These are phyloP conservation scores for Perilla frutescens DNA, from an alignment of 257 asterid genomes.

Conservation along the genomic window DNA sequence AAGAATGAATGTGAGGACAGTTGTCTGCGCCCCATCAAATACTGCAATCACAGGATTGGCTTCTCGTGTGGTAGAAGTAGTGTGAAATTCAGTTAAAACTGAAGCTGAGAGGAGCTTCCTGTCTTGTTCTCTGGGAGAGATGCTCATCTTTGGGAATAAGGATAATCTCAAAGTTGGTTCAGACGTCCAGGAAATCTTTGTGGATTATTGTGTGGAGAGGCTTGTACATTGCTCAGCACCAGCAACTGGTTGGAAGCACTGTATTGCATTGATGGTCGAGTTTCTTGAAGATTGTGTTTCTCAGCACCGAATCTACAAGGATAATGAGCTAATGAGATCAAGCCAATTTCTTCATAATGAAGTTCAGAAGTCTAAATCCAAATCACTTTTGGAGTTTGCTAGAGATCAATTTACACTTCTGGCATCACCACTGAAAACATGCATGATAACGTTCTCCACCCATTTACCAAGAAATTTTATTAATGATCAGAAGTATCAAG, in stretches of 20 bases:
- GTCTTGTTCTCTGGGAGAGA: constrained; percentile 44
- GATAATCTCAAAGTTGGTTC: constrained; percentile 44
- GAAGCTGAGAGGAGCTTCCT: constrained; percentile 5
- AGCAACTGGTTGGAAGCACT: constrained; percentile 48
- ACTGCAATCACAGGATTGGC: constrained; percentile 61
- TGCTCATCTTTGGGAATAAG: constrained; percentile 51
- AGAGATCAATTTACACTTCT: constrained; percentile 38
- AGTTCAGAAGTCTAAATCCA: neutral
- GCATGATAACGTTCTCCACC: constrained; percentile 43
- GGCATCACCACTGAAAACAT: constrained; percentile 37
- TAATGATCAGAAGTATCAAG: constrained; percentile 38
- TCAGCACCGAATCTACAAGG: constrained; percentile 36
- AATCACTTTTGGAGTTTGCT: constrained; percentile 46
- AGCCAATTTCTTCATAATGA: constrained; percentile 27
- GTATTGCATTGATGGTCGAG: constrained; percentile 39
- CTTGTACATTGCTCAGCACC: constrained; percentile 40
- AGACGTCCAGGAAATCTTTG: constrained; percentile 44
- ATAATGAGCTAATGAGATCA: constrained; percentile 39
- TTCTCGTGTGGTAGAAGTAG: constrained; percentile 45
- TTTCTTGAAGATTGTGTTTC: constrained; percentile 54
- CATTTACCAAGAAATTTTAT: constrained; percentile 50
- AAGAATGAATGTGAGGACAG: constrained; percentile 49
- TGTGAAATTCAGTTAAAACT: constrained; percentile 31
- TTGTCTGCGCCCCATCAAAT: constrained; percentile 71
- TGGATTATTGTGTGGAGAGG: constrained; percentile 51